Percentiles rank a stretch among this genome's conserved stretches.
Conservation (phyloP, 169 alveolate species). For the Miamiensis avidus region DNA sequence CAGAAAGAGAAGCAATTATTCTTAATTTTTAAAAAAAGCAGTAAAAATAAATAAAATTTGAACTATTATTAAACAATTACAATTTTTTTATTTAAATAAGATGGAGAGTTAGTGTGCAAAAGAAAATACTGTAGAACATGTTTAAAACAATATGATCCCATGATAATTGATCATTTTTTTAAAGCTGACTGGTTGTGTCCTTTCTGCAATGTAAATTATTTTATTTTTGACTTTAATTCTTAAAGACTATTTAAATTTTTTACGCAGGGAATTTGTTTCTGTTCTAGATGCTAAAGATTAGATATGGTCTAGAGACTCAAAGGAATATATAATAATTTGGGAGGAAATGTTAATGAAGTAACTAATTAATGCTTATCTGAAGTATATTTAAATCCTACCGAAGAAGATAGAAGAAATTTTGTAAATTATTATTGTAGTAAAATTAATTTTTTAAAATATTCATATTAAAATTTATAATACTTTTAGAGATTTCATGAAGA, state of each 20-base stretch:
- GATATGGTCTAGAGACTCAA: conserved; percentile 31
- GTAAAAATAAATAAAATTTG: conserved; percentile 1
- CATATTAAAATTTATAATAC: no score
- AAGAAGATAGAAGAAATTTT: background rate
- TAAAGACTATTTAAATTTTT: background rate
- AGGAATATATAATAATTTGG: conserved; percentile 28
- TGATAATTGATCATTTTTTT: conserved; percentile 5
- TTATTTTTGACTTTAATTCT: background rate
- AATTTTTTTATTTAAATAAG: background rate
- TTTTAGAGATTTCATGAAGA: background rate
- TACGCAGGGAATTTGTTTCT: conserved; percentile 29
- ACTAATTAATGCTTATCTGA: background rate
- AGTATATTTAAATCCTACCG: background rate
- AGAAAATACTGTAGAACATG: conserved; percentile 39
- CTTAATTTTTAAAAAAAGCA: conserved; percentile 34
- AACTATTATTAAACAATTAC: background rate
- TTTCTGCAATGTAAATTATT: conserved; percentile 26
- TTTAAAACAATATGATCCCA: conserved; percentile 33
- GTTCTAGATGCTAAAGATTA: conserved; percentile 44
- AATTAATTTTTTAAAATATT: no score
- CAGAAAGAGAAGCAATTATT: conserved; percentile 35
- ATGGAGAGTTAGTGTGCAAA: conserved; percentile 42
- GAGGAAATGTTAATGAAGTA: conserved; percentile 28
- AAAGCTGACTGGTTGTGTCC: conserved; percentile 47
- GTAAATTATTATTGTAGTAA: background rate